A percentile compares a stretch with the other conserved stretches of the same genome.
Evolutionary conservation across 2,329 filamentous ascomycete genomes (phyloP).

Genomic region (Cryphonectria nitschkei): DNA sequence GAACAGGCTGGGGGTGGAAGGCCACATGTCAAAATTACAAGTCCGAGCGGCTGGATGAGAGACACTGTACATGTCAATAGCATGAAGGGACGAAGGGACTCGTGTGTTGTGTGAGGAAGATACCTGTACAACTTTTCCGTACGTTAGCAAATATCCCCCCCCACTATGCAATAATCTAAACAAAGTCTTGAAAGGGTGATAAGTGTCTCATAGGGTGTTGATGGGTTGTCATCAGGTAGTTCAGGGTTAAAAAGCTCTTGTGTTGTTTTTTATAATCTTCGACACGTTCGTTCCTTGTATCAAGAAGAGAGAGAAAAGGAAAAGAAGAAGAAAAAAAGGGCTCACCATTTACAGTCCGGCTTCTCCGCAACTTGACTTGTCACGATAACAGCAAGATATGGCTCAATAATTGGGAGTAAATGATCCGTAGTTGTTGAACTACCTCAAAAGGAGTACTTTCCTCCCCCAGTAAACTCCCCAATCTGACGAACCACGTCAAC

Average conservation of each 20-base stretch:
- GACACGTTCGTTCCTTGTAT: conserved; percentile 36
- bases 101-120: background rate
- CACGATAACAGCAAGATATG: conserved; percentile 5
- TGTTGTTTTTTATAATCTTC: conserved; percentile 57
- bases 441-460: conserved; percentile 20
- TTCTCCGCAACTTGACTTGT: background rate
- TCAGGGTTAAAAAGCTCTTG: conserved; percentile 74
- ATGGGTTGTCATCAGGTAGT: conserved; percentile 61
- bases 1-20: background rate
- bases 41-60: conserved; percentile 9
- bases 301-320: conserved; percentile 26
- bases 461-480: conserved; percentile 21
- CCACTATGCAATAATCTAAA: conserved; percentile 31
- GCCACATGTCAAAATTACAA: background rate
- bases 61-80: background rate
- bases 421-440: conserved; percentile 30
- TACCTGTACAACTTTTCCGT: conserved; percentile 31
- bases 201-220: conserved; percentile 61
- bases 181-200: conserved; percentile 26
- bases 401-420: conserved; percentile 20
- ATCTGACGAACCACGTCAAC: conserved; percentile 25
- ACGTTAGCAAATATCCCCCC: conserved; percentile 46
- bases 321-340: conserved; percentile 17
- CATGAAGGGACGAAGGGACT: background rate
- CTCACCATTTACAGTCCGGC: conserved; percentile 15